A percentile compares a stretch with the other conserved stretches of the same genome.
phyloP scores from a whole-genome alignment of 2,329 filamentous ascomycete genomes.

The Lasiodiplodia hormozganensis region DNA sequence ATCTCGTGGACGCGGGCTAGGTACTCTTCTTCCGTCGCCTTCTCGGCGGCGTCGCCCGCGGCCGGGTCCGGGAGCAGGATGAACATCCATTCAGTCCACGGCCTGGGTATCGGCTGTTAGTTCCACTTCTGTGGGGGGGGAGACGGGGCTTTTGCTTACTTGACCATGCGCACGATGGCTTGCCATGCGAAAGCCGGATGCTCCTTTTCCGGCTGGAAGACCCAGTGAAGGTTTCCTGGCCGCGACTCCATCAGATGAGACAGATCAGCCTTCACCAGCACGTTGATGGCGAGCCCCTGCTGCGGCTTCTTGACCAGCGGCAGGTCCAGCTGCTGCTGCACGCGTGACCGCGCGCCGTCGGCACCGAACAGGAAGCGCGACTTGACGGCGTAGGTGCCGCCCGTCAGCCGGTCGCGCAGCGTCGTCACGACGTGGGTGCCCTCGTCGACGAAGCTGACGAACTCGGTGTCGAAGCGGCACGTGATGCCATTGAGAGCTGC shows the following conservation, averaged over 20 bases:
- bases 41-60: not conserved
- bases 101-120: slow-evolving; percentile 34
- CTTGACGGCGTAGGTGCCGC: slow-evolving; percentile 52
- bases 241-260: slow-evolving; percentile 57
- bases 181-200: slow-evolving; percentile 60
- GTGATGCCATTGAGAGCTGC: slow-evolving; percentile 48
- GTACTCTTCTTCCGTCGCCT: slow-evolving; percentile 35
- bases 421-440: slow-evolving; percentile 43
- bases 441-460: slow-evolving; percentile 40
- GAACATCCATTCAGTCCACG: slow-evolving; percentile 65
- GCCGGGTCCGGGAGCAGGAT: slow-evolving; percentile 42
- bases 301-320: slow-evolving; percentile 55
- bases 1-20: slow-evolving; percentile 11
- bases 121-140: not conserved
- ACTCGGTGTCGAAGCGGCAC: slow-evolving; percentile 49
- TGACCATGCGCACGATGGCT: slow-evolving; percentile 64
- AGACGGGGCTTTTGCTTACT: slow-evolving; percentile 34
- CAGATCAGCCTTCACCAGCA: slow-evolving; percentile 60
- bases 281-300: slow-evolving; percentile 58
- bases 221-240: slow-evolving; percentile 67
- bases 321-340: slow-evolving; percentile 56
- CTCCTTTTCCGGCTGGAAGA: slow-evolving; percentile 62
- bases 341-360: slow-evolving; percentile 59
- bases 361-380: slow-evolving; percentile 66
- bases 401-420: slow-evolving; percentile 47